Percentiles rank a stretch among this genome's conserved stretches.
phyloP scores from a whole-genome alignment of 164 flowering plant species.

The Stephania cephalantha region DNA sequence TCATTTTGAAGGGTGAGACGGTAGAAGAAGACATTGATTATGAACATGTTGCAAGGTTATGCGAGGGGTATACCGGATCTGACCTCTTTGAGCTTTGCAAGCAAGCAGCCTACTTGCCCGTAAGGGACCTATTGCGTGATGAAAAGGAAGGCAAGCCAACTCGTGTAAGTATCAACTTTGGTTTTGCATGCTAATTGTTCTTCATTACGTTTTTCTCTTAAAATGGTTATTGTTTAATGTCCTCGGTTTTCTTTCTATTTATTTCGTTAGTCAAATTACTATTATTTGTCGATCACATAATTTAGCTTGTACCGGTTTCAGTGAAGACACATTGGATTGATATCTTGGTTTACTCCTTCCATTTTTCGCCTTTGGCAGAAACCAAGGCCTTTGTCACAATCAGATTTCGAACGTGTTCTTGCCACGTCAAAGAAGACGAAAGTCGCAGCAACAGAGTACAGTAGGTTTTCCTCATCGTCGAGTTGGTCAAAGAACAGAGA shows the following conservation, averaged over 20 bases:
- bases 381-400: conserved; percentile 66
- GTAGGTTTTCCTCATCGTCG: conserved; percentile 34
- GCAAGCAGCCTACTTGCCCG: conserved; percentile 91
- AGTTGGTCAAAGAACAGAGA: conserved; percentile 40
- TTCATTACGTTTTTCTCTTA: not conserved
- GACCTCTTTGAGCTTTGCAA: conserved; percentile 95
- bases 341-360: not conserved
- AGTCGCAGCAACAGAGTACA: conserved; percentile 65
- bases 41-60: conserved; percentile 56
- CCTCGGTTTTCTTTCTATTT: not conserved
- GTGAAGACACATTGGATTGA: not conserved
- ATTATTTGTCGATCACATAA: not conserved
- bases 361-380: conserved; percentile 31
- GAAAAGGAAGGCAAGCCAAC: conserved; percentile 61
- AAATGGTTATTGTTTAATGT: not conserved
- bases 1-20: conserved; percentile 74
- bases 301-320: not conserved
- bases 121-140: conserved; percentile 68
- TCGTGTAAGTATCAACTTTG: conserved; percentile 40
- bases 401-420: conserved; percentile 66
- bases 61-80: conserved; percentile 94
- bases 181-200: conserved; percentile 1
- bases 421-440: conserved; percentile 50
- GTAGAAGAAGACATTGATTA: conserved; percentile 61
- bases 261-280: not conserved